Evolutionary conservation across 331 rosid genomes (phyloP).

Genomic region (Malus hybrid): DNA sequence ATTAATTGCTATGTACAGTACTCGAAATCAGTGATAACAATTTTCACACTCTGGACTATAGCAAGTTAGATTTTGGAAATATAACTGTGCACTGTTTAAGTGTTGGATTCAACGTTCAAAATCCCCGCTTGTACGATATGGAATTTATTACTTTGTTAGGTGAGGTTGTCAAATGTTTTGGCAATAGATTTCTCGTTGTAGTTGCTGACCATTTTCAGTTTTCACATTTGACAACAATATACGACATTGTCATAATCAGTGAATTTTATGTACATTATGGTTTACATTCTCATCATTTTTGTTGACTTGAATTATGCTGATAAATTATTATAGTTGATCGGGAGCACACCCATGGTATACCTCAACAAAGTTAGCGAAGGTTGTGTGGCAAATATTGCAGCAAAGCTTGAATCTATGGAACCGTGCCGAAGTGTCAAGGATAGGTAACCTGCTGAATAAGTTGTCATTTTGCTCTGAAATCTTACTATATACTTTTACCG

Average conservation of each 20-base stretch:
- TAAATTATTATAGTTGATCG: conserved; percentile 56
- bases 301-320: conserved; percentile 12
- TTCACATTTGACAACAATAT: background rate
- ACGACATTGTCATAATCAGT: background rate
- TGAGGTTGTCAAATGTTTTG: background rate
- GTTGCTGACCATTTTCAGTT: background rate
- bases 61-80: background rate
- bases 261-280: background rate
- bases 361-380: conserved; percentile 77
- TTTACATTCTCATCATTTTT: background rate
- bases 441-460: conserved; percentile 34
- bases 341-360: conserved; percentile 91
- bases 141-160: background rate
- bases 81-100: background rate
- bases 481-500: background rate
- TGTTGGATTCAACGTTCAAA: background rate
- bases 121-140: background rate
- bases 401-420: conserved; percentile 94
- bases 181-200: background rate
- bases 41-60: background rate
- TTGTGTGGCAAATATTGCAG: conserved; percentile 84
- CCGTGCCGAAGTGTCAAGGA: conserved; percentile 97
- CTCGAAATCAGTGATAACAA: background rate
- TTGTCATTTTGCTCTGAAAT: background rate
- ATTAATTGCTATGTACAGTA: background rate